Evolutionary conservation across 108 stramenopile species (phyloP).

Genomic region (Aurantiochytrium sp.): DNA sequence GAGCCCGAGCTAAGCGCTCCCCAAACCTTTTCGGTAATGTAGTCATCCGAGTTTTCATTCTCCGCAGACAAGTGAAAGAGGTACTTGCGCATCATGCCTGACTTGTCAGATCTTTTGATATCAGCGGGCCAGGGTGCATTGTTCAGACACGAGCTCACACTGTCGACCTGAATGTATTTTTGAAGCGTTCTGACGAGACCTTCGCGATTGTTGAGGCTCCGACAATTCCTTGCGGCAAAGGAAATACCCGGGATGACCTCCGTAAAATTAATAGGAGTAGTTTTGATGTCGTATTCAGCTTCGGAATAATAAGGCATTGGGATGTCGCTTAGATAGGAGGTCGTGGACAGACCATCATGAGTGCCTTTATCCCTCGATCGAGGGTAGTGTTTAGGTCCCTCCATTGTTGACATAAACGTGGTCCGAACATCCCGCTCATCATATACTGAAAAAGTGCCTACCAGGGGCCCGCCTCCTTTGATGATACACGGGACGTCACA

Average conservation of each 20-base stretch:
- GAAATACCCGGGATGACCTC: conserved; percentile 54
- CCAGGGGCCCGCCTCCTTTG: too few relatives aligned
- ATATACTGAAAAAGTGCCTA: too few relatives aligned
- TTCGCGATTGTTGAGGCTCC: conserved; percentile 49
- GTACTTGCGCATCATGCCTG: conserved; percentile 45
- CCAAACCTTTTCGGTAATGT: conserved; percentile 64
- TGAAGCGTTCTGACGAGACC: conserved; percentile 40
- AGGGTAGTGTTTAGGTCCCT: background rate
- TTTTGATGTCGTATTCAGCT: background rate
- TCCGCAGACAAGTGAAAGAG: conserved; percentile 62
- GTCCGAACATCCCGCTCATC: background rate
- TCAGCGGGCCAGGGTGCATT: conserved; percentile 54
- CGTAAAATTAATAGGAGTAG: conserved; percentile 33
- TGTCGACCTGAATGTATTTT: conserved; percentile 47
- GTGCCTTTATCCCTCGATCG: background rate
- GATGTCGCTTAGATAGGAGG: background rate
- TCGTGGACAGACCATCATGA: background rate
- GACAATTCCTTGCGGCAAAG: conserved; percentile 63
- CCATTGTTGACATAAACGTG: background rate
- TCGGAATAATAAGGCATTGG: background rate
- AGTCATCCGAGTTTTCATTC: conserved; percentile 44
- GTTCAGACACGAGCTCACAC: conserved; percentile 49
- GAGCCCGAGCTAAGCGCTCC: conserved; percentile 54
- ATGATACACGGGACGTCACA: too few relatives aligned
- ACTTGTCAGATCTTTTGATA: conserved; percentile 39